phyloP scores from a whole-genome alignment of 805 yeast species.

The Myxozyma sirexii region DNA sequence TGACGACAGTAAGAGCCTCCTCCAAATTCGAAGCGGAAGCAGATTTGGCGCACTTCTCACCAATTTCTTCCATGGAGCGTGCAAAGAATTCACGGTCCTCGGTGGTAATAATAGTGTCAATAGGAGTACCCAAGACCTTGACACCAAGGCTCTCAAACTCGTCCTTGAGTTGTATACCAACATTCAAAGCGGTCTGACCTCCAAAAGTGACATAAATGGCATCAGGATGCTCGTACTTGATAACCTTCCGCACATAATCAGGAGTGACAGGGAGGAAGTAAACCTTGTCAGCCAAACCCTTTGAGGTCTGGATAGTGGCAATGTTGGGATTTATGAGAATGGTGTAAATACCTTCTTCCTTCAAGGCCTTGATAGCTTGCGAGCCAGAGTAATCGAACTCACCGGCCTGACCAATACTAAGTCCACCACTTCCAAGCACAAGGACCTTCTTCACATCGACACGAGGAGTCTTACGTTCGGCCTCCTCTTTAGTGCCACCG shows the following conservation, averaged over 20 bases:
- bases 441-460: constrained; percentile 87
- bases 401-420: constrained; percentile 99
- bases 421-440: constrained; percentile 96
- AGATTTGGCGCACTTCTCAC: constrained; percentile 93
- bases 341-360: constrained; percentile 96
- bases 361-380: constrained; percentile 97
- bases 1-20: constrained; percentile 84
- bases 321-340: constrained; percentile 95
- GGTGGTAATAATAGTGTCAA: constrained; percentile 93
- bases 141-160: constrained; percentile 92
- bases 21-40: constrained; percentile 77
- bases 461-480: constrained; percentile 73
- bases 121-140: constrained; percentile 93
- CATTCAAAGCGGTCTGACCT: constrained; percentile 97
- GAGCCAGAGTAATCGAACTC: constrained; percentile 99
- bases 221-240: constrained; percentile 92
- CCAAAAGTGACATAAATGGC: constrained; percentile 97
- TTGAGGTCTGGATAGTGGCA: constrained; percentile 97
- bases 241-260: constrained; percentile 94
- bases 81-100: constrained; percentile 98
- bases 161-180: constrained; percentile 93
- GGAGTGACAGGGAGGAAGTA: constrained; percentile 97
- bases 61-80: constrained; percentile 89
- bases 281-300: constrained; percentile 97
- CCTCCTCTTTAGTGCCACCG: constrained; percentile 78